Base-by-base conservation (phyloP, 371 early-diverging fungal genomes). In the Zychaea mexicana region DNA sequence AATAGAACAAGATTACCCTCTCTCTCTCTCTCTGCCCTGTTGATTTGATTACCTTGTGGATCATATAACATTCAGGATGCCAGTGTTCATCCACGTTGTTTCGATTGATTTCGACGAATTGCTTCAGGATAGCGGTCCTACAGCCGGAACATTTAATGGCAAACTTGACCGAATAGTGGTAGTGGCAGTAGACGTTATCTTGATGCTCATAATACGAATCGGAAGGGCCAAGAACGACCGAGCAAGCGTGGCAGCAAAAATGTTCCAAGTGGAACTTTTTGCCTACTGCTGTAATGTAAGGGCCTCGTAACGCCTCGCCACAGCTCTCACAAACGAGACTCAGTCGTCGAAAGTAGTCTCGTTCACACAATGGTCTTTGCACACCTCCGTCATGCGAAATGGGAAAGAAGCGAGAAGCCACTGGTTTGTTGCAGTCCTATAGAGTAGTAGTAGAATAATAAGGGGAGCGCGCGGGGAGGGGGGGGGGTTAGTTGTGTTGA, bases 51-150 rank as follows among this genome's bases (percentile, higher is more conserved):
- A 76, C 82, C 61, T 94, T 97, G 82, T 94, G 92, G 53, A 98
- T 94, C 98, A 96, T 97, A 76, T 98, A 98, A 78, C 99, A 98
- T 74, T 96, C 96, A 21, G 98, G 98, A 79, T 98, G 99, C 98
- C 98, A 98, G 66, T 94, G 93, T 65, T 90, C 91, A 64, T 92
- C 90, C 57, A 87, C 74, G 67, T 86, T 86, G 62, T 93, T 92
- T 52, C 87, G 83, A 69, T 86, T 89, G 58, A 95, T 92, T 70
- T 98, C 96, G 57, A 98, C 90, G 80, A 95, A 98, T 66, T 94
- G 94, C 73, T 95, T 93, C 57, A 98, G 80, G 28, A 98, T 96
- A 28, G 95, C 94, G 33, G 92, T 92, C 70, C 90, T 84, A 74
- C 99, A 98, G n/a, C 99, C 98, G 8, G 94, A 89, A 70, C 99